These are phyloP conservation scores for Paramecium bursaria DNA, from an alignment of 73 alveolate genomes.

Conservation along the genomic window DNA sequence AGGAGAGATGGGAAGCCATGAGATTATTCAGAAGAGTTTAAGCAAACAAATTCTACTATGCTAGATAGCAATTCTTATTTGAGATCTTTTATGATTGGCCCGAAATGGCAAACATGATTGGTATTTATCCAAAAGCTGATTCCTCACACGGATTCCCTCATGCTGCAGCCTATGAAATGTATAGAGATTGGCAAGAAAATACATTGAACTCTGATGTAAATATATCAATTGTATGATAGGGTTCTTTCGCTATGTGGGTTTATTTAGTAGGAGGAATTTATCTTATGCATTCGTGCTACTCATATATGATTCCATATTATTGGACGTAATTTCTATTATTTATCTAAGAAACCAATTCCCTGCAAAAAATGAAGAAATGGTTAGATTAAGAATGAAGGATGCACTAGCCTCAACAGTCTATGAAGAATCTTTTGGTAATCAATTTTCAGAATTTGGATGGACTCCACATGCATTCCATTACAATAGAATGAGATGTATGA, in stretches of 20 bases:
- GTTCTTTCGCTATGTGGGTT: conserved; percentile 70
- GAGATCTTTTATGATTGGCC: conserved; percentile 70
- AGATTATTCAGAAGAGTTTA: conserved; percentile 65
- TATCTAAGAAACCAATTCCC: conserved; percentile 47
- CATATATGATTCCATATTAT: conserved; percentile 67
- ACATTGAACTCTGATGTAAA: conserved; percentile 66
- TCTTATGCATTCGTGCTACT: conserved; percentile 46
- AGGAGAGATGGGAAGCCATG: conserved; percentile 68
- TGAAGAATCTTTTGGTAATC: conserved; percentile 65
- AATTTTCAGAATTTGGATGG: conserved; percentile 68
- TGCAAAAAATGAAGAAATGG: conserved; percentile 65
- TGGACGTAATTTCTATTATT: conserved; percentile 60
- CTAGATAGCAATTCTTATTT: conserved; percentile 59
- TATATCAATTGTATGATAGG: neutral
- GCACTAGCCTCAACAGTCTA: conserved; percentile 64
- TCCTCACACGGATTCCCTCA: conserved; percentile 69
- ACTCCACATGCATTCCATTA: conserved; percentile 69
- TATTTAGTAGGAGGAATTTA: conserved; percentile 57
- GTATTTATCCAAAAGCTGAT: conserved; percentile 70
- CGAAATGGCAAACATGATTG: conserved; percentile 65
- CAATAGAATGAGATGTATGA: conserved; percentile 65
- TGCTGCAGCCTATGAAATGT: conserved; percentile 62
- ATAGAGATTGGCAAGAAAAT: conserved; percentile 71
- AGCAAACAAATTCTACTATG: conserved; percentile 65
- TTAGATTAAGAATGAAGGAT: conserved; percentile 68